phyloP scores from a whole-genome alignment of 768 basidiomycete genomes.

The Lepiota subincarnata region DNA sequence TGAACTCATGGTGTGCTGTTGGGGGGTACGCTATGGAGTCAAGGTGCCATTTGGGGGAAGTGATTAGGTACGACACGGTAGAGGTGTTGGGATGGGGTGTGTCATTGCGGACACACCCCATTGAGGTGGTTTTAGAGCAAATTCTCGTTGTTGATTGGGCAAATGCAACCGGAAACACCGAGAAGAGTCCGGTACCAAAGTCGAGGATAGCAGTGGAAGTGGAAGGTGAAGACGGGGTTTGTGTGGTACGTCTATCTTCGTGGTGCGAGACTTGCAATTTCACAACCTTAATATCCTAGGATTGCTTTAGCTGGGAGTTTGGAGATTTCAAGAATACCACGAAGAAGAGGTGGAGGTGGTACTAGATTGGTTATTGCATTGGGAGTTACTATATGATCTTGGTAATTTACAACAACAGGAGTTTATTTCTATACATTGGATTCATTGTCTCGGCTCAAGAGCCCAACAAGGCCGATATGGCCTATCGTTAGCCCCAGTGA shows the following conservation, averaged over 20 bases:
- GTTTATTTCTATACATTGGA: too few species aligned
- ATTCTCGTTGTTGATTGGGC: conserved; percentile 17
- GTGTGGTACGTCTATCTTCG: conserved; percentile 44
- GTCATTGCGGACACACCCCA: conserved; percentile 65
- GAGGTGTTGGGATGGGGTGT: conserved; percentile 76
- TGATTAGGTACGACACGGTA: conserved; percentile 83
- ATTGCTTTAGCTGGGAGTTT: conserved; percentile 73
- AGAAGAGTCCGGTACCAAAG: conserved; percentile 11
- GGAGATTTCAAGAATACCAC: conserved; percentile 32
- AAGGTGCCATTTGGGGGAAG: conserved; percentile 85
- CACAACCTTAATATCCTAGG: conserved; percentile 33
- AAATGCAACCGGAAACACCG: conserved; percentile 22
- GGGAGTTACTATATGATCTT: too few species aligned
- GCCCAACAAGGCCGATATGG: too few species aligned
- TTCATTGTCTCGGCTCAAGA: too few species aligned
- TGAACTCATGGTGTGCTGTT: conserved; percentile 45
- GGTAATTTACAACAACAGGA: too few species aligned
- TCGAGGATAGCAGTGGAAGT: conserved; percentile 29
- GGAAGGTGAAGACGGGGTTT: conserved; percentile 50
- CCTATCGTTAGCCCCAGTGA: too few species aligned
- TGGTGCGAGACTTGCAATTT: background rate
- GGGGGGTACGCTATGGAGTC: conserved; percentile 84
- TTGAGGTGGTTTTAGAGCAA: conserved; percentile 62
- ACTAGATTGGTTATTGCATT: background rate
- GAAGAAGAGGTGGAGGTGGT: conserved; percentile 7